Evolutionary conservation across 352 stramenopile species (phyloP).

Genomic region (Phytophthora sojae): DNA sequence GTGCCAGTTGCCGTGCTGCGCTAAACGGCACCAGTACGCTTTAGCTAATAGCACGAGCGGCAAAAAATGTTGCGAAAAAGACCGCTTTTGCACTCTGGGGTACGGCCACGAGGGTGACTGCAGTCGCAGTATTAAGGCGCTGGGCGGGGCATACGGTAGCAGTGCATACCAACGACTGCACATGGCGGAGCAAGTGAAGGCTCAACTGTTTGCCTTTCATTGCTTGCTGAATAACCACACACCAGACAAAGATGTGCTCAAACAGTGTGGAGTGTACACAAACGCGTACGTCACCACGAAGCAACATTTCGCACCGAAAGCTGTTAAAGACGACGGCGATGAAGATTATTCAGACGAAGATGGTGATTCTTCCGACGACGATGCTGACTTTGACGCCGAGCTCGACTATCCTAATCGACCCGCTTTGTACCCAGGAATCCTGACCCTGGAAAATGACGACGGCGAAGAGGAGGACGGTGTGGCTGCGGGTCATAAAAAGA

Average conservation of each 20-base stretch:
- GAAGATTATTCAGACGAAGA: conserved; percentile 85
- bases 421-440: conserved; percentile 67
- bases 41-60: conserved; percentile 44
- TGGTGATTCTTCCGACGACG: conserved; percentile 69
- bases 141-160: conserved; percentile 79
- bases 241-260: conserved; percentile 85
- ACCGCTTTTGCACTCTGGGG: conserved; percentile 86
- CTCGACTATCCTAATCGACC: conserved; percentile 41
- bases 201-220: conserved; percentile 89
- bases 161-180: conserved; percentile 67
- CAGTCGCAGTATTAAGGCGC: conserved; percentile 75
- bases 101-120: conserved; percentile 78
- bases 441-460: conserved; percentile 53
- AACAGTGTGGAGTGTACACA: conserved; percentile 86
- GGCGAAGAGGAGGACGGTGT: conserved; percentile 57
- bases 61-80: conserved; percentile 76
- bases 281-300: conserved; percentile 84
- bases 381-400: conserved; percentile 77
- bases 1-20: conserved; percentile 87
- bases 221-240: conserved; percentile 90
- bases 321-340: conserved; percentile 62
- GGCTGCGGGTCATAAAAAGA: conserved; percentile 53
- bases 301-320: conserved; percentile 65
- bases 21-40: conserved; percentile 76
- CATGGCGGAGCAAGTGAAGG: conserved; percentile 90